Evolutionary conservation across 345 rosid genomes (phyloP), one percentile per base, ranked within the genome.

Genomic region (Camelina neglecta): DNA sequence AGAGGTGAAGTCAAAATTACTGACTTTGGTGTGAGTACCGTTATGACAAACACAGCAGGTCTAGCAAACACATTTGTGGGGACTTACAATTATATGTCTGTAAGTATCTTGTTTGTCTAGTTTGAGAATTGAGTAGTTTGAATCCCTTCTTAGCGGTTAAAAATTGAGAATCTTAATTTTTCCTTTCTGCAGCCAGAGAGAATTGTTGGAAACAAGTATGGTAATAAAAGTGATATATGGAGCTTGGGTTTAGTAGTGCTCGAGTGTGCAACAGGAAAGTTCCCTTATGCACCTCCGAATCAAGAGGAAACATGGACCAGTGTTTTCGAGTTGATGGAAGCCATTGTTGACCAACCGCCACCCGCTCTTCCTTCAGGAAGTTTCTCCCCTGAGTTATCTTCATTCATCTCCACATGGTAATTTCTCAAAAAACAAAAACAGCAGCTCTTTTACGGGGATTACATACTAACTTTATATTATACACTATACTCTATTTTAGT

Each of bases 191-290:
- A 92, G 99, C 99, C 99, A 16, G 99, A 92, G 87, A 89, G 99
- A 81, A 92, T 95, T 54, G 75, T 60, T 38, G 99, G 93, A 33
- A 74, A 73, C 56, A 61, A 64, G 18, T 82, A 92, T 69, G 84
- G 88, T 57, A 80, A 72, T 41, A 92, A 88, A 83, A 95, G 97
- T 81, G 99, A 95, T 76, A 92, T 95, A 78, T 95, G 99, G 99
- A 95, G 99, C 84, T 81, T 95, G 66, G 99, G 99, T 7, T 78
- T 95, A 74, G 88, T 90, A 20, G 79, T 95, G 77, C 88, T 95
- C 53, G 96, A 95, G 78, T 92, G 96, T 60, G 97, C 97, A 50
- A 92, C 90, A 8, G 97, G 93, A 41, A 74, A 78, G 33, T 94
- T 94, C 73, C 98, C 98, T 4, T 92, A 87, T 81, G 72, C 85